Percentiles rank a stretch among this genome's conserved stretches.
Conservation (phyloP, 2,329 filamentous ascomycete genomes). For the Paecilomyces niveus region DNA sequence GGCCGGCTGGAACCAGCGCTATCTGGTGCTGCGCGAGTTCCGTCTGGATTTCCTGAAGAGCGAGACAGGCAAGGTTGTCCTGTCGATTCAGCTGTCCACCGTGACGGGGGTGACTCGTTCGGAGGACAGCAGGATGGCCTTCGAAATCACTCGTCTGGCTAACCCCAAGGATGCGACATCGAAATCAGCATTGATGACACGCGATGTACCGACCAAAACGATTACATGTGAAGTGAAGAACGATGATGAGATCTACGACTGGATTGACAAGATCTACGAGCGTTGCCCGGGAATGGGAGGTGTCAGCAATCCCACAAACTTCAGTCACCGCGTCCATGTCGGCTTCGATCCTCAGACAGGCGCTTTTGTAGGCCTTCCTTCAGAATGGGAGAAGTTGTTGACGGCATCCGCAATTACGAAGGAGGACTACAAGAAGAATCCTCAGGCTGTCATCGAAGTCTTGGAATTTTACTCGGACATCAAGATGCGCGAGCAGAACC, state of each 20-base stretch:
- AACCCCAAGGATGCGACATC: slow-evolving; percentile 53
- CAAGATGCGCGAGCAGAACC: slow-evolving; percentile 57
- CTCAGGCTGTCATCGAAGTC: slow-evolving; percentile 65
- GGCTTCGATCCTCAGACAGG: slow-evolving; percentile 94
- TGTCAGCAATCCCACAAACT: slow-evolving; percentile 97
- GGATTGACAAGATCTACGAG: slow-evolving; percentile 97
- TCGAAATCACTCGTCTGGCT: slow-evolving; percentile 75
- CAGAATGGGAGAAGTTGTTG: slow-evolving; percentile 94
- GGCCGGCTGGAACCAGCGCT: slow-evolving; percentile 88
- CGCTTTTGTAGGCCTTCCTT: slow-evolving; percentile 86
- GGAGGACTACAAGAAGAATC: slow-evolving; percentile 97
- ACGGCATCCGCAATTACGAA: slow-evolving; percentile 97
- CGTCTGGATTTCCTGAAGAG: slow-evolving; percentile 92
- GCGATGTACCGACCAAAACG: slow-evolving; percentile 73
- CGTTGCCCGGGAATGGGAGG: slow-evolving; percentile 96
- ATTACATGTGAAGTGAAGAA: slow-evolving; percentile 90
- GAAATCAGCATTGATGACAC: slow-evolving; percentile 65
- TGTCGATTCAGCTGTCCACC: slow-evolving; percentile 76
- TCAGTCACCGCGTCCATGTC: slow-evolving; percentile 93
- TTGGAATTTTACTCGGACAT: slow-evolving; percentile 65
- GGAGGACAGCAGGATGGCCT: slow-evolving; percentile 83
- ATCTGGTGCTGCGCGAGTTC: slow-evolving; percentile 84
- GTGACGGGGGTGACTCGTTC: slow-evolving; percentile 86
- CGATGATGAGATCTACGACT: slow-evolving; percentile 95
- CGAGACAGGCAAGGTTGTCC: slow-evolving; percentile 79